phyloP scores from a whole-genome alignment of 805 yeast genomes.

The Monosporozyma servazzii region DNA sequence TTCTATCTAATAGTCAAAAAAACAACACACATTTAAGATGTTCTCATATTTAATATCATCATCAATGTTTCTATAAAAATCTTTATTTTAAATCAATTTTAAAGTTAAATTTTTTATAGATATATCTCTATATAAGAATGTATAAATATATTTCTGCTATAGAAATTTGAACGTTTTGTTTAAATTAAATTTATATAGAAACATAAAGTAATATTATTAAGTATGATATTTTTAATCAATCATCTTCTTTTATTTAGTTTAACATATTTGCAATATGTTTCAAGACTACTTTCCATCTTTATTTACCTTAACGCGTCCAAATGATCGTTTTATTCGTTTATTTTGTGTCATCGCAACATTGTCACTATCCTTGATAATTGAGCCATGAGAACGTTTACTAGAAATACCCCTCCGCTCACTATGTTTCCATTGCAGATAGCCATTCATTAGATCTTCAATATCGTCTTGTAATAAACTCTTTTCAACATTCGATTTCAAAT shows the following conservation, averaged over 20 bases:
- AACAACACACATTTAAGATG: neutral
- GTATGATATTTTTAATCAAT: neutral
- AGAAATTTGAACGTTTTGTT: neutral
- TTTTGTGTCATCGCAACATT: neutral
- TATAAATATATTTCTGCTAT: neutral
- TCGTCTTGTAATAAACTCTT: neutral
- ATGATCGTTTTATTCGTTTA: neutral
- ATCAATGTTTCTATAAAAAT: neutral
- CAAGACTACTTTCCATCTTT: neutral
- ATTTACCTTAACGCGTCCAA: neutral
- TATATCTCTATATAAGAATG: neutral
- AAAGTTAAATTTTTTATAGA: neutral
- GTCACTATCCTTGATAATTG: neutral
- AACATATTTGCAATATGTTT: no score
- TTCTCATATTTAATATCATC: neutral
- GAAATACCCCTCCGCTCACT: neutral
- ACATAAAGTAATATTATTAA: neutral
- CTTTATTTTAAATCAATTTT: neutral
- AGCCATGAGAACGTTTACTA: neutral
- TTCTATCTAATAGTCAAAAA: neutral
- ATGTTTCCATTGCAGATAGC: neutral
- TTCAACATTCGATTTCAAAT: neutral
- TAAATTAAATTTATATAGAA: neutral
- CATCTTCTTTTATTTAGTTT: no score
- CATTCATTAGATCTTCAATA: neutral